Conservation (phyloP, 2,329 filamentous ascomycete species). For the Fusarium nelsonii region DNA sequence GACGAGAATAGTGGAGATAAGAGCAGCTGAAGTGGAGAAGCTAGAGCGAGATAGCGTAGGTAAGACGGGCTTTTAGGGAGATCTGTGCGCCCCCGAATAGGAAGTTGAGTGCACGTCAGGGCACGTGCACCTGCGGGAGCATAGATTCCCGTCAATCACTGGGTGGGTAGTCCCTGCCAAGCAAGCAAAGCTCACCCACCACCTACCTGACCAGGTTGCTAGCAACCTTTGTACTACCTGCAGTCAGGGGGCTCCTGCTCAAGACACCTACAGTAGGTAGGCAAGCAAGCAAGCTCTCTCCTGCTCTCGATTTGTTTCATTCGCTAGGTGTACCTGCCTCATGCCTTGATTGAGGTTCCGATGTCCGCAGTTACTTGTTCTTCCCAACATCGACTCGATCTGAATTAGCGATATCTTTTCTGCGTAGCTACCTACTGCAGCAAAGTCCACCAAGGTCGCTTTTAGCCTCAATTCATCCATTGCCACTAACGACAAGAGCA, state of each 20-base stretch:
- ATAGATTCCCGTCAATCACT: conserved; percentile 41
- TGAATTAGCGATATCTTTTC: conserved; percentile 1
- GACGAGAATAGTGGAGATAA: conserved; percentile 8
- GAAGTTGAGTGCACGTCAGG: conserved; percentile 34
- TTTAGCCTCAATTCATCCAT: conserved; percentile 2
- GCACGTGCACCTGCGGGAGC: conserved; percentile 42
- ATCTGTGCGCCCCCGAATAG: conserved; percentile 33
- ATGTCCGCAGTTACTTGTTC: neutral
- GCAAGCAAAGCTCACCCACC: conserved; percentile 29
- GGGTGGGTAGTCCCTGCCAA: conserved; percentile 32
- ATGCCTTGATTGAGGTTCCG: neutral
- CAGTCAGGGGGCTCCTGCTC: neutral
- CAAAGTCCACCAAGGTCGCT: neutral
- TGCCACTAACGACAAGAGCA: conserved; percentile 6
- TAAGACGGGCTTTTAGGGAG: conserved; percentile 14
- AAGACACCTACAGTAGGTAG: neutral
- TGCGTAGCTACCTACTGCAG: neutral
- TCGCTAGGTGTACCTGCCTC: neutral
- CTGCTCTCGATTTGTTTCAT: no score
- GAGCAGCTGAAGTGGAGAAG: conserved; percentile 27
- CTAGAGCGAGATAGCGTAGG: conserved; percentile 33
- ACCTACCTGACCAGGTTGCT: neutral
- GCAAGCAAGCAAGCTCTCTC: no score
- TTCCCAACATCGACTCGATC: neutral
- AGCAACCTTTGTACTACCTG: neutral